A percentile compares a stretch with the other conserved stretches of the same genome.
Conservation (phyloP, 345 rosid genomes). For the Boechera stricta region DNA sequence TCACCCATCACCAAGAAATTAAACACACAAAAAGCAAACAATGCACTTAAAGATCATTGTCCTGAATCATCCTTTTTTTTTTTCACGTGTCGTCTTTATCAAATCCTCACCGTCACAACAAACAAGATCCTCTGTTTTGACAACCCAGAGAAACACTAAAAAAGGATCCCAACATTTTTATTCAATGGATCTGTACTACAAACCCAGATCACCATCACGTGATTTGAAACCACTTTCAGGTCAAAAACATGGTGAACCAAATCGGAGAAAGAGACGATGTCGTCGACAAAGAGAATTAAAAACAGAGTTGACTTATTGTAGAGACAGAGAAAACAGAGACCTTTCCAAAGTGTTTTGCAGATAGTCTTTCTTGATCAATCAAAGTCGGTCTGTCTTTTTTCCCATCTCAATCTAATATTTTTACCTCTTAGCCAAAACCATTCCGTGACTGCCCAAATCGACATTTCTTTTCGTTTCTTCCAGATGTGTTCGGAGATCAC, state of each 20-base stretch:
- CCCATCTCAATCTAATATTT: not conserved
- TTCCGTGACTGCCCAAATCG: slow-evolving; percentile 27
- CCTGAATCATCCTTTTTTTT: slow-evolving; percentile 37
- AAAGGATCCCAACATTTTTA: slow-evolving; percentile 13
- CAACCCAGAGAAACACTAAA: slow-evolving; percentile 41
- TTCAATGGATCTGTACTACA: slow-evolving; percentile 44
- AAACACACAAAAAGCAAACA: slow-evolving; percentile 24
- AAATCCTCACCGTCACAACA: slow-evolving; percentile 51
- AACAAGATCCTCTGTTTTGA: slow-evolving; percentile 34
- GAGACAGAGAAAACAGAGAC: slow-evolving; percentile 9
- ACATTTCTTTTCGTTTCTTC: not conserved
- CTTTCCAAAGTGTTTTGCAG: slow-evolving; percentile 25
- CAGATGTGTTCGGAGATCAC: slow-evolving; percentile 26
- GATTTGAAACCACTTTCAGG: slow-evolving; percentile 44
- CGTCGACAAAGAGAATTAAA: slow-evolving; percentile 28
- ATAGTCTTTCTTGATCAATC: slow-evolving; percentile 37
- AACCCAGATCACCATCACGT: slow-evolving; percentile 42
- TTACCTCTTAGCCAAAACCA: slow-evolving; percentile 17
- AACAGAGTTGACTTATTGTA: slow-evolving; percentile 38
- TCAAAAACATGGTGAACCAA: slow-evolving; percentile 17
- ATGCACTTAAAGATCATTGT: slow-evolving; percentile 36
- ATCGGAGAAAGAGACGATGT: slow-evolving; percentile 28
- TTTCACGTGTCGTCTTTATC: slow-evolving; percentile 54
- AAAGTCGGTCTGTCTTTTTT: slow-evolving; percentile 12
- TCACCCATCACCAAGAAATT: slow-evolving; percentile 34